phyloP scores from a whole-genome alignment of 164 flowering plant genomes.

The Sedum album region DNA sequence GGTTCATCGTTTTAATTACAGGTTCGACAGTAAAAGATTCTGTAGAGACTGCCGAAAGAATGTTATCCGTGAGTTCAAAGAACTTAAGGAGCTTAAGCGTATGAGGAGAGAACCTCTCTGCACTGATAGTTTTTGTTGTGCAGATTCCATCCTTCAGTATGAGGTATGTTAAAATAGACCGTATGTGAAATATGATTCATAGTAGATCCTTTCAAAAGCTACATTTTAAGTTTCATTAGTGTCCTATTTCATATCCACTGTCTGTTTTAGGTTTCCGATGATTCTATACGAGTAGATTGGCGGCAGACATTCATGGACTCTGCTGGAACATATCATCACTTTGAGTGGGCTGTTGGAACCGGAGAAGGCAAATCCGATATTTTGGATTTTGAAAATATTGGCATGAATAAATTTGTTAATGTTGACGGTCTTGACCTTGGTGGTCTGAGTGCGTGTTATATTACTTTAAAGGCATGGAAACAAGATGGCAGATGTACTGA shows the following conservation, averaged over 20 bases:
- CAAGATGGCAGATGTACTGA: conserved; percentile 86
- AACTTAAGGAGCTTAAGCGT: conserved; percentile 93
- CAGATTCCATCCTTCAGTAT: conserved; percentile 86
- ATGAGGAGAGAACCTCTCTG: conserved; percentile 80
- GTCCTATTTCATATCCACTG: not conserved
- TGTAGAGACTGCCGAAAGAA: conserved; percentile 98
- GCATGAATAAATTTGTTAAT: conserved; percentile 64
- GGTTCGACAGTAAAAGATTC: conserved; percentile 98
- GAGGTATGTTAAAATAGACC: conserved; percentile 41
- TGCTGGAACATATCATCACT: conserved; percentile 73
- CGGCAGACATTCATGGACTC: conserved; percentile 69
- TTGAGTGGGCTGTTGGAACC: conserved; percentile 96
- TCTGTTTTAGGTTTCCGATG: conserved; percentile 60
- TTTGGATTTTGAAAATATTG: conserved; percentile 86
- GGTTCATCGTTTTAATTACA: conserved; percentile 26
- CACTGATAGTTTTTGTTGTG: conserved; percentile 89
- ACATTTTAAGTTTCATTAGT: not conserved
- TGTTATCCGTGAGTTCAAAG: conserved; percentile 97
- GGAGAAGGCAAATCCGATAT: conserved; percentile 93
- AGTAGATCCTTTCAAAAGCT: not conserved
- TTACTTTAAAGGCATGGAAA: conserved; percentile 87
- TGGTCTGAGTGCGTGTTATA: conserved; percentile 70
- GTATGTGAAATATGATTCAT: not conserved
- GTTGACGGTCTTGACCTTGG: conserved; percentile 75
- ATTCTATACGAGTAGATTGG: conserved; percentile 81